These are phyloP conservation scores for Phytophthora hibernalis DNA, from an alignment of 352 stramenopile genomes.

Conservation along the genomic window DNA sequence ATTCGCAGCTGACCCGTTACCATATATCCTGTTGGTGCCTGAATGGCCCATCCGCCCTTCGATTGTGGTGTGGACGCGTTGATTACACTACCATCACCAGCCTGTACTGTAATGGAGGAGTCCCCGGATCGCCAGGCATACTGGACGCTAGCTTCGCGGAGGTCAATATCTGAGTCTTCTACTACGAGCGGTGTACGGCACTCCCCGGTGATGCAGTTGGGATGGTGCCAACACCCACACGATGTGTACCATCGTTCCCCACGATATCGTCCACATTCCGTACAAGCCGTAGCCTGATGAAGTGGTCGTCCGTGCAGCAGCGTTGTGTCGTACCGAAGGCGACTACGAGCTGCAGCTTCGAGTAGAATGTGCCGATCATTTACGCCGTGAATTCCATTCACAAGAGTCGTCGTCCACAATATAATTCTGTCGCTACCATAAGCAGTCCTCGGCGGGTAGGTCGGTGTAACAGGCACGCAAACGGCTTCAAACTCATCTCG, in stretches of 20 bases:
- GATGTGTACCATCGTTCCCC: background rate
- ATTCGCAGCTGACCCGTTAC: background rate
- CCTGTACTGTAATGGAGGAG: background rate
- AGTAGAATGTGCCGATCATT: background rate
- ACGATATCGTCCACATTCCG: background rate
- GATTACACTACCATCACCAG: conserved; percentile 1
- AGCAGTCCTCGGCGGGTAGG: background rate
- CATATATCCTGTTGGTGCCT: background rate
- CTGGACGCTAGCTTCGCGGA: background rate
- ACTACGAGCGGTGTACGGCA: background rate
- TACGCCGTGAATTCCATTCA: background rate
- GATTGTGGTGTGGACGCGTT: background rate
- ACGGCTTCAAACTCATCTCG: conserved; percentile 3
- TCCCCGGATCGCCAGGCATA: background rate
- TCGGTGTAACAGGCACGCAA: too few species aligned
- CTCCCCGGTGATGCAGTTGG: background rate
- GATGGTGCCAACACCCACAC: conserved; percentile 11
- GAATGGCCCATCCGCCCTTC: background rate
- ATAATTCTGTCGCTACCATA: background rate
- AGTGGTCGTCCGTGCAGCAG: background rate
- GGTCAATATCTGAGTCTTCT: background rate
- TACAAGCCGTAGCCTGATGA: background rate
- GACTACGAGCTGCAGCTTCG: background rate
- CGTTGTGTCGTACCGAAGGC: background rate
- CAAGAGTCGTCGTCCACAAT: conserved; percentile 1